Conservation (phyloP, 192 early-diverging fungal genomes). For the Lobulomyces angularis region DNA sequence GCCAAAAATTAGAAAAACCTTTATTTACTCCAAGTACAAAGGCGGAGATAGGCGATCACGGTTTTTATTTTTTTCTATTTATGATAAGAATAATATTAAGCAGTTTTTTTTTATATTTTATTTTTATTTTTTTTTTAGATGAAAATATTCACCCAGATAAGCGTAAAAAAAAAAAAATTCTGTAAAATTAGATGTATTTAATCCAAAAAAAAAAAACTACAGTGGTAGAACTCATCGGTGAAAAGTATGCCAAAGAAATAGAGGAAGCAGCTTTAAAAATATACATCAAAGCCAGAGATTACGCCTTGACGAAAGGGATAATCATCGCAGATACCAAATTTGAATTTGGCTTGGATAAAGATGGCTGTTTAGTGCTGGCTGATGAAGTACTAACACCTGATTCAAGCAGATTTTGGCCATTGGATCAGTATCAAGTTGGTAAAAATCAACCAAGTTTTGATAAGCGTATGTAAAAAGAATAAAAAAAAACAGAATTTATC, state of each 20-base stretch:
- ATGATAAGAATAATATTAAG: background rate
- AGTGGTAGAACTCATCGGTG: conserved; percentile 74
- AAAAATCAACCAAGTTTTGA: conserved; percentile 48
- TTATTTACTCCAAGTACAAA: conserved; percentile 98
- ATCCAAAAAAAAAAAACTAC: conserved; percentile 9
- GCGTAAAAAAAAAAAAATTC: conserved; percentile 18
- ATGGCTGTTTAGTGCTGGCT: conserved; percentile 69
- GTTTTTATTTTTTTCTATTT: conserved; percentile 17
- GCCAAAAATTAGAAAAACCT: conserved; percentile 64
- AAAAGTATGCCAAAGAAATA: conserved; percentile 61
- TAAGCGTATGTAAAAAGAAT: conserved; percentile 21
- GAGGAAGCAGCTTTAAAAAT: conserved; percentile 59
- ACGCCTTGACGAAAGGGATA: conserved; percentile 72
- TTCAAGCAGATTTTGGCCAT: conserved; percentile 96
- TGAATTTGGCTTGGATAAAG: conserved; percentile 89
- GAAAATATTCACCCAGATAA: conserved; percentile 95
- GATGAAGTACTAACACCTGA: conserved; percentile 98
- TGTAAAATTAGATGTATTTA: background rate
- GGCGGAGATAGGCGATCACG: conserved; percentile 95
- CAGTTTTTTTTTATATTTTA: background rate
- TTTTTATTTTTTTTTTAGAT: conserved; percentile 41
- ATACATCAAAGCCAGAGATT: conserved; percentile 80
- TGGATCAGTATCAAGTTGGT: conserved; percentile 64
- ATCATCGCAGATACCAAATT: conserved; percentile 99
- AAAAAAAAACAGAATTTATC: too few species aligned